Percentiles rank a stretch among this genome's conserved stretches.
These are phyloP conservation scores for Fusarium fujikuroi DNA, from an alignment of 2,329 filamentous ascomycete species.

Conservation along the genomic window DNA sequence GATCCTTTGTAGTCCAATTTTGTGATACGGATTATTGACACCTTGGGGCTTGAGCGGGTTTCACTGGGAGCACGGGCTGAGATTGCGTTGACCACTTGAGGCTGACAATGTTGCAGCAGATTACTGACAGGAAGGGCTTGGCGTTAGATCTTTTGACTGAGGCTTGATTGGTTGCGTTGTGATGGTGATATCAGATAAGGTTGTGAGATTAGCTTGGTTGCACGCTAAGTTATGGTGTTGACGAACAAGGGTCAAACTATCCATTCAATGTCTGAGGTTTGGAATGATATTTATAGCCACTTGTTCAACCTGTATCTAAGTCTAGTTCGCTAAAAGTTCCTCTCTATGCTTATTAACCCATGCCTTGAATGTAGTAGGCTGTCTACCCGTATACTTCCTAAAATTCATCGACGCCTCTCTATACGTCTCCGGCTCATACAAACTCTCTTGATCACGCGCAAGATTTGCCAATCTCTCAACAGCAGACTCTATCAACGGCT, in stretches of 20 bases:
- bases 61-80: neutral
- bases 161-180: neutral
- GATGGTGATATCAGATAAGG: neutral
- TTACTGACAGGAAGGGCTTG: neutral
- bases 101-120: neutral
- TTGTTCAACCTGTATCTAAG: neutral
- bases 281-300: neutral
- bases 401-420: conserved; percentile 5
- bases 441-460: neutral
- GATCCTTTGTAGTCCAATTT: neutral
- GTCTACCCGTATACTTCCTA: conserved; percentile 10
- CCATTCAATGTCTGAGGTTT: neutral
- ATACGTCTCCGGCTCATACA: neutral
- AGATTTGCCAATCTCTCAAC: neutral
- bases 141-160: neutral
- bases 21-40: neutral
- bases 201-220: neutral
- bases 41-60: neutral
- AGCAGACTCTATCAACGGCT: neutral
- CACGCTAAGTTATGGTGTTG: neutral
- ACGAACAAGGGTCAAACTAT: neutral
- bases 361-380: neutral
- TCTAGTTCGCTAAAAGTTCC: neutral
- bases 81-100: neutral
- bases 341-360: conserved; percentile 14